Base-by-base conservation (phyloP, 306 rosid species). In the Quercus wislizeni region DNA sequence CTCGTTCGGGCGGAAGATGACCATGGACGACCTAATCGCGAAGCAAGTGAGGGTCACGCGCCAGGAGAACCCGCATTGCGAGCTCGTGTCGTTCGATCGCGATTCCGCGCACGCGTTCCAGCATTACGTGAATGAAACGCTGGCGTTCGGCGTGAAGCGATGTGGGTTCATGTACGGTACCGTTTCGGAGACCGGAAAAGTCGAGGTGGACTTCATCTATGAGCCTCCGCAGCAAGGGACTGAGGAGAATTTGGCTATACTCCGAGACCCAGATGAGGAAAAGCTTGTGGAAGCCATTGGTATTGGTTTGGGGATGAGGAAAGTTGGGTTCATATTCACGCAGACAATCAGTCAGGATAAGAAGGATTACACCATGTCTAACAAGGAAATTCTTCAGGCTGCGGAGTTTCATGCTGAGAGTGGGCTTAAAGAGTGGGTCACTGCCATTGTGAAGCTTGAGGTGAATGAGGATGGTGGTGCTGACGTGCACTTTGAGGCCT, bases 11-110 rank as follows among this genome's bases (percentile, higher is more conserved):
- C 92, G 97, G 4, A 96, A 93, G 88, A 96, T 96, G 99, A 96
- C 99, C 6, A 93, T 96, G 99, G 99, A 93, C 55, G 99, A 96
- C 76, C 93, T 96, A 25, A 91, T 96, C 79, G 99, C 99, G 2
- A 93, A 87, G 76, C 99, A 96, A 89, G 90, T 90, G 96, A 90
- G 93, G 31, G 91, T 96, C 64, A 64, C 90, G 12, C 96, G 96
- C 64, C 99, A 96, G 30, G 99, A 96, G 79, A 90, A 80, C 55
- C 93, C 99, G 0, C 96, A 96, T 74, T 91, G 99, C 63, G 94
- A 93, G 30, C 84, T 87, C 57, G 98, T 91, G 58, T 96, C 99
- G 4, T 93, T 96, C 69, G 99, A 96, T 55, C 96, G 99, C 21
- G 97, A 93, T 62, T 89, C 93, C 61, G 99, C 99, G 28, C 88